Evolutionary conservation across 495 filamentous ascomycete species (phyloP), one percentile per base, ranked within the genome.

Genomic region (Neurospora hispaniola): DNA sequence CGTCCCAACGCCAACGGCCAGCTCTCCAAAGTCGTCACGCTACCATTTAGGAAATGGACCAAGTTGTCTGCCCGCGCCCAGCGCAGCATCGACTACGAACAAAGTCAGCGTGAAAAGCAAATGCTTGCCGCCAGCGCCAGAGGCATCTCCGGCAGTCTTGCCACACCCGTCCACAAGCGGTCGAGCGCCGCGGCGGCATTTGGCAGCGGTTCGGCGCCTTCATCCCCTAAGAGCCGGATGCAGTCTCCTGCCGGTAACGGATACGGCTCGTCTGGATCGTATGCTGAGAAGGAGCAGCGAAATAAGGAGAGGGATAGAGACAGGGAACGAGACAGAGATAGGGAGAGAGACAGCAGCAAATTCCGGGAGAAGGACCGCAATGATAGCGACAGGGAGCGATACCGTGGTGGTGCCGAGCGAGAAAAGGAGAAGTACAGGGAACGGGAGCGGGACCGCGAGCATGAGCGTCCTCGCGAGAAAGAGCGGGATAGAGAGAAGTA

Each of bases 11-110:
- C 66, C 39, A 77, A 77, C 18, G 74, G 75, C 20, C 74, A 74
- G 10, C 73, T 62, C n/a, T 66, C 62, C 40, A 79, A 72, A 75
- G 69, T 74, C 23, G 76, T 81, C 42, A 80, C 73, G 23, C 23
- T 75, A 31, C 68, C 48, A 18, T 78, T 77, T 69, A 75, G 5
- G 0, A 27, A 42, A 3, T 75, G 76, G 80, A 35, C 74, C 20
- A 75, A 66, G 70, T 40, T 81, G 12, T 71, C 75, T 3, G 71
- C 59, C 0, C 43, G 42, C 35, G 72, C 73, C 9, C 40, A 39
- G 20, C 43, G 72, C 2, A 62, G n/a, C 39, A 71, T 76, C 6
- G 44, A 46, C 20, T 31, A 20, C 23, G 38, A 68, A 31, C 38
- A 40, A 10, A 16, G 59, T 14, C 66, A 48, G 39, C 27, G 39